Percentiles rank a stretch among this genome's conserved stretches.
phyloP scores from a whole-genome alignment of 352 stramenopile species.

The Phytophthora nicotianae region DNA sequence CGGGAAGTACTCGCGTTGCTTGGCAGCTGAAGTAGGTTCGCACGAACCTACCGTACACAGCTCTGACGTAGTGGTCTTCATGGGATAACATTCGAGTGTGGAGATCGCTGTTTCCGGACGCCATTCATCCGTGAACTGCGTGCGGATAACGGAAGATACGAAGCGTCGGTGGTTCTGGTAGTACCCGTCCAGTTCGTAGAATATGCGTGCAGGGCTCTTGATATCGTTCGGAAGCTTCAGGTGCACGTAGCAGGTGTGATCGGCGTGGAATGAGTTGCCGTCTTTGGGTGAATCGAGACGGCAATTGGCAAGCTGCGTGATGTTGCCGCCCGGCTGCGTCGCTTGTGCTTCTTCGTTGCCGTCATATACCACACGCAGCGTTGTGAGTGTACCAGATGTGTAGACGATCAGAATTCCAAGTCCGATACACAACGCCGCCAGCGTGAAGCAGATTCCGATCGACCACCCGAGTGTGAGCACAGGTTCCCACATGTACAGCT shows the following conservation, averaged over 20 bases:
- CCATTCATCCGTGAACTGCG: constrained; percentile 72
- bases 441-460: constrained; percentile 56
- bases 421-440: constrained; percentile 45
- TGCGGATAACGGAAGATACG: constrained; percentile 68
- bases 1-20: constrained; percentile 57
- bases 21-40: constrained; percentile 21
- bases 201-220: constrained; percentile 43
- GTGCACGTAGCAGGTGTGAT: constrained; percentile 74
- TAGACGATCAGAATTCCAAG: constrained; percentile 58
- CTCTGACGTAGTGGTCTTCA: constrained; percentile 44
- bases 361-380: constrained; percentile 72
- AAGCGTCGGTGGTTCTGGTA: constrained; percentile 81
- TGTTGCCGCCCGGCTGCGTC: constrained; percentile 38
- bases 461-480: constrained; percentile 74
- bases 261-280: constrained; percentile 73
- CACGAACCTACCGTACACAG: constrained; percentile 50
- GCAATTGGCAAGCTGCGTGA: constrained; percentile 59
- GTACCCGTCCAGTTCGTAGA: constrained; percentile 70
- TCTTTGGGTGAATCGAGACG: constrained; percentile 38
- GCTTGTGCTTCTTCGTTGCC: constrained; percentile 23
- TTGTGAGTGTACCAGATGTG: constrained; percentile 55
- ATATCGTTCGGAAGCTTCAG: constrained; percentile 62
- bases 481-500: constrained; percentile 72
- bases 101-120: constrained; percentile 28
- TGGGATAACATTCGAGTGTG: constrained; percentile 55